A percentile compares a stretch with the other conserved stretches of the same genome.
phyloP scores from a whole-genome alignment of 345 rosid genomes.

The Aegle marmelos region DNA sequence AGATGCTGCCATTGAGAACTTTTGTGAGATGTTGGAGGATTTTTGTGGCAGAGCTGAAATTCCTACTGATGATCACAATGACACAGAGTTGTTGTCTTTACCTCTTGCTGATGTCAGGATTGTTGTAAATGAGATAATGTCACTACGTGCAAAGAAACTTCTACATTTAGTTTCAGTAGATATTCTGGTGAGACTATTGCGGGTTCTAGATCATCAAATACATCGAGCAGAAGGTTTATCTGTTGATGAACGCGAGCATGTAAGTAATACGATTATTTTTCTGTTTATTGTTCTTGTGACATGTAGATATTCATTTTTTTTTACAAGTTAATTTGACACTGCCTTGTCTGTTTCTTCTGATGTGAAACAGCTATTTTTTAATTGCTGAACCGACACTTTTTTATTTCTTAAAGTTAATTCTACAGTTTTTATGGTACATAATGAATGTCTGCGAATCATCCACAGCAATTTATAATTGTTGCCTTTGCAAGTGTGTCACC shows the following conservation, averaged over 20 bases:
- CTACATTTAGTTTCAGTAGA: slow-evolving; percentile 86
- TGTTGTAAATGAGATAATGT: slow-evolving; percentile 77
- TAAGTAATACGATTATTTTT: slow-evolving; percentile 34
- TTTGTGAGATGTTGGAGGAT: slow-evolving; percentile 77
- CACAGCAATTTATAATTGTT: not conserved
- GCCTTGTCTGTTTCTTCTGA: not conserved
- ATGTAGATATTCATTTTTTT: slow-evolving; percentile 1
- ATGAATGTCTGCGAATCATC: not conserved
- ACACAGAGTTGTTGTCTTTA: slow-evolving; percentile 74
- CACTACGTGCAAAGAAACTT: slow-evolving; percentile 73
- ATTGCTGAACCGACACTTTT: not conserved
- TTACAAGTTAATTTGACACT: not conserved
- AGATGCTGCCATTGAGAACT: slow-evolving; percentile 67
- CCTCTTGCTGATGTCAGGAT: slow-evolving; percentile 65
- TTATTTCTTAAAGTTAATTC: slow-evolving; percentile 1
- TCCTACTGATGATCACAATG: slow-evolving; percentile 79
- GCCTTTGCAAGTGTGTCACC: not conserved
- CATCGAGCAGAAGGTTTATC: slow-evolving; percentile 98
- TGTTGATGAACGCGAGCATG: slow-evolving; percentile 62
- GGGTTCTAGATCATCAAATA: slow-evolving; percentile 87
- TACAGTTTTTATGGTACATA: not conserved
- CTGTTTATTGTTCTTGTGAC: not conserved
- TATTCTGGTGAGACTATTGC: slow-evolving; percentile 64
- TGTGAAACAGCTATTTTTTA: not conserved
- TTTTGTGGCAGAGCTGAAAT: slow-evolving; percentile 81